These are phyloP conservation scores for Trapa incisa DNA, from an alignment of 345 rosid genomes.

Conservation along the genomic window DNA sequence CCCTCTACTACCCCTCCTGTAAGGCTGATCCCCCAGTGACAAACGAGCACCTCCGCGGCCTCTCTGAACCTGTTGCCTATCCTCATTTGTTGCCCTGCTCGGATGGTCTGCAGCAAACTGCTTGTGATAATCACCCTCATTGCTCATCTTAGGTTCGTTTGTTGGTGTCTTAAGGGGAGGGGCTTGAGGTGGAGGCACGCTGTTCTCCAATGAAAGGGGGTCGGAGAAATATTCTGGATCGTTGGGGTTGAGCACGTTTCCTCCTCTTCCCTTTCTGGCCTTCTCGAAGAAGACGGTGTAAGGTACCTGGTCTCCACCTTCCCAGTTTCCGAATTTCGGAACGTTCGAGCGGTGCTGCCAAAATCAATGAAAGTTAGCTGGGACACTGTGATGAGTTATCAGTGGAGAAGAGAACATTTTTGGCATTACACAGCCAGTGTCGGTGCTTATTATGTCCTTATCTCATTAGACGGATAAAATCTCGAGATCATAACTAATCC, in stretches of 20 bases:
- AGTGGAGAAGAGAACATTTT: not conserved
- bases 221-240: slow-evolving; percentile 60
- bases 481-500: too few relatives aligned
- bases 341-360: slow-evolving; percentile 60
- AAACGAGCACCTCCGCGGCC: slow-evolving; percentile 28
- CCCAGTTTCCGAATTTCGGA: slow-evolving; percentile 91
- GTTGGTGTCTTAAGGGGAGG: slow-evolving; percentile 30
- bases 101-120: slow-evolving; percentile 18
- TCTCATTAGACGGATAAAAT: too few relatives aligned
- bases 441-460: too few relatives aligned
- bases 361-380: slow-evolving; percentile 10
- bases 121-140: slow-evolving; percentile 18
- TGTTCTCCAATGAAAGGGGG: slow-evolving; percentile 17
- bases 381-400: not conserved
- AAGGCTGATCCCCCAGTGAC: slow-evolving; percentile 20
- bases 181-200: slow-evolving; percentile 22
- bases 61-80: slow-evolving; percentile 32
- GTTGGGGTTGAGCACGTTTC: slow-evolving; percentile 49
- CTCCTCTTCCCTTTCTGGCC: slow-evolving; percentile 61
- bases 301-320: slow-evolving; percentile 61
- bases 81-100: slow-evolving; percentile 22
- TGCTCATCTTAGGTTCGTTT: slow-evolving; percentile 25
- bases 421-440: not conserved
- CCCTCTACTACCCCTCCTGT: slow-evolving; percentile 20
- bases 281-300: slow-evolving; percentile 81